These are phyloP conservation scores for Haplosporangium gracile DNA, from an alignment of 192 early-diverging fungal species.

Conservation along the genomic window DNA sequence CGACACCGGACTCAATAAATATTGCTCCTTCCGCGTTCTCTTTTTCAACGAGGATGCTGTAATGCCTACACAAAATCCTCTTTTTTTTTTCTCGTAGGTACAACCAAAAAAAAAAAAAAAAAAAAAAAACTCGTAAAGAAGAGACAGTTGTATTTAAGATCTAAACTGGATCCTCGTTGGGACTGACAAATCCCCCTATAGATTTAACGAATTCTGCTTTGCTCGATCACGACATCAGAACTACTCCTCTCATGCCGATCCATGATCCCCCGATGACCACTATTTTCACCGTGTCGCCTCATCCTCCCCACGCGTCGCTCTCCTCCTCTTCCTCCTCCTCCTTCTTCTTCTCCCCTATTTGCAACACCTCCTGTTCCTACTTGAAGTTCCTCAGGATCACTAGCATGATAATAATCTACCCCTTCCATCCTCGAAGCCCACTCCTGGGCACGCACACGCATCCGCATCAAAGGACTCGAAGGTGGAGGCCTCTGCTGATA, in stretches of 20 bases:
- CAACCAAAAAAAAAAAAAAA: no score
- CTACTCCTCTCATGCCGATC: conserved; percentile 2
- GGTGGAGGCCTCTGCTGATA: neutral
- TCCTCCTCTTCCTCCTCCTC: neutral
- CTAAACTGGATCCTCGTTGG: no score
- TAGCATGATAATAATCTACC: conserved; percentile 23
- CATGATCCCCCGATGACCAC: conserved; percentile 3
- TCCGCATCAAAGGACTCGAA: conserved; percentile 9
- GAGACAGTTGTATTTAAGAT: no score
- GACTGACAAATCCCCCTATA: neutral
- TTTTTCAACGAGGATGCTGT: no score
- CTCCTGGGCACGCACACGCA: conserved; percentile 8
- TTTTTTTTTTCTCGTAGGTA: no score
- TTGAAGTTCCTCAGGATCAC: conserved; percentile 5
- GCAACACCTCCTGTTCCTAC: neutral
- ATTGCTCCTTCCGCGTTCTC: no score
- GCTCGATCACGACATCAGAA: neutral
- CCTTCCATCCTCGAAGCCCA: conserved; percentile 23
- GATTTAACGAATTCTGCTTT: neutral
- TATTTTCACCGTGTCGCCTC: neutral
- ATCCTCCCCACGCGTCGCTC: neutral
- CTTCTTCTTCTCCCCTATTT: neutral
- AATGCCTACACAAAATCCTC: no score
- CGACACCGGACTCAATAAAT: no score
- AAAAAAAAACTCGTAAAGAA: no score